Base-by-base conservation (phyloP, 2,329 filamentous ascomycete species). In the Xylaria sp. region DNA sequence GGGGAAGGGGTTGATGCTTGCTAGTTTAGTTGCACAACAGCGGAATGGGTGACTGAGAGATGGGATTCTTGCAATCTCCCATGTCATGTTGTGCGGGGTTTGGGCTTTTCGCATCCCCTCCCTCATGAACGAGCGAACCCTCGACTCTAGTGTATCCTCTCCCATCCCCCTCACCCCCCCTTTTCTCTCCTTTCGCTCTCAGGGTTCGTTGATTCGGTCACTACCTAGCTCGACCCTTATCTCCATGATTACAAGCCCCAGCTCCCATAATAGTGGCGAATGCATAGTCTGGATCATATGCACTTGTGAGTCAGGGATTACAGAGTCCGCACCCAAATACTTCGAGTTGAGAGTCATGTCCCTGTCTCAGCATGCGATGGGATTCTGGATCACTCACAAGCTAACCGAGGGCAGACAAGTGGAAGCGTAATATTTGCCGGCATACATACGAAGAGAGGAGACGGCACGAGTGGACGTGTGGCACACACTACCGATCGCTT, bases 61-160 rank as follows among this genome's bases (percentile, higher is more conserved):
- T 70, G 70, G 70, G 65, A 72, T 68, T 72, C 62, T 66, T 44
- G 20, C 63, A 67, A 44, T 65, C 55, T 65, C 68, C 68, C 68
- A 70, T 72, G 39, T 34, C 34, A 15, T 10, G 8, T 18, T n/a
- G 55, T 65, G 66, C 63, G 67, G 63, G 54, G 61, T 64, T 41
- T 55, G 20, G 37, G 8, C 31, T 56, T 54, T 57, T 20, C 5
- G 37, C 52, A 41, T 54, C 28, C 31, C 15, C 25, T 25, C 25
- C 58, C 5, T 31, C 41, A 31, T 20, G 15, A 23, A 7, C 39
- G 20, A 39, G 31, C 55, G 23, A 58, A 18, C 37, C 37, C 55
- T 46, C 55, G 39, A 58, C 41, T 31, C 60, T 37, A 37, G 7
- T 37, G 28, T 28, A 5, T 34, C 18, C 31, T 55, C 48, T 12